phyloP scores from a whole-genome alignment of 1,139 yeast genomes.

The Scheffersomyces lignicola region DNA sequence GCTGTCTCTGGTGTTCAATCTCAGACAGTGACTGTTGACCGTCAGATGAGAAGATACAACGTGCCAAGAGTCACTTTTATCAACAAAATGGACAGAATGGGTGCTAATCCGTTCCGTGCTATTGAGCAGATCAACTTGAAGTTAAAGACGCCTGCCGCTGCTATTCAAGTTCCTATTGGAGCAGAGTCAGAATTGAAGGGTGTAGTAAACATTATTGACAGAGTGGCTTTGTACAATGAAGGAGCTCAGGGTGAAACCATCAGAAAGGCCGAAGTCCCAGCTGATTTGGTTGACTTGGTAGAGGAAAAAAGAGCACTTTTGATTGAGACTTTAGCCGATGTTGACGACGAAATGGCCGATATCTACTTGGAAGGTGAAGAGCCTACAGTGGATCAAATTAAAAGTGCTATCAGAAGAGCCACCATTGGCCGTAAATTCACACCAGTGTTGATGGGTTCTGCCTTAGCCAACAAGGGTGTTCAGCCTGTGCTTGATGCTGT shows the following conservation, averaged over 20 bases:
- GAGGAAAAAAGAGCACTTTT: slow-evolving; percentile 81
- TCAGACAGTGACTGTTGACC: slow-evolving; percentile 96
- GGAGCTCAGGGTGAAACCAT: slow-evolving; percentile 89
- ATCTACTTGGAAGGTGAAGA: slow-evolving; percentile 85
- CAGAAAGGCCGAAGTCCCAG: slow-evolving; percentile 67
- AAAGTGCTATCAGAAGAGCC: slow-evolving; percentile 87
- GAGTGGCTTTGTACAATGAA: slow-evolving; percentile 84
- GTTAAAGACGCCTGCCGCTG: slow-evolving; percentile 93
- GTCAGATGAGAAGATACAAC: slow-evolving; percentile 98
- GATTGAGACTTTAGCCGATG: slow-evolving; percentile 95
- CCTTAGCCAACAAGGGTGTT: slow-evolving; percentile 91
- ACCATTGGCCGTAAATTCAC: slow-evolving; percentile 97
- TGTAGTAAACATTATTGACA: slow-evolving; percentile 85
- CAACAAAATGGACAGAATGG: slow-evolving; percentile 99
- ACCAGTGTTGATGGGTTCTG: slow-evolving; percentile 99
- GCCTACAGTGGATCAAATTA: slow-evolving; percentile 81
- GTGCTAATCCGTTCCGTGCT: slow-evolving; percentile 94
- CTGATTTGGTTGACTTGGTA: slow-evolving; percentile 67
- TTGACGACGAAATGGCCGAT: slow-evolving; percentile 96
- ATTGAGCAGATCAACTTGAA: slow-evolving; percentile 87
- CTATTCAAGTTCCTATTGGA: slow-evolving; percentile 97
- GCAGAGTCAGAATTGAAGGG: slow-evolving; percentile 83
- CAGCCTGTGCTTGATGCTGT: slow-evolving; percentile 96
- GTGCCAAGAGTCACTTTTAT: slow-evolving; percentile 95
- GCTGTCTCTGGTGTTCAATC: slow-evolving; percentile 98